Evolutionary conservation across 1,284 basidiomycete species (phyloP), one percentile per base, ranked within the genome.

Genomic region (Marasmius tenuissimus): DNA sequence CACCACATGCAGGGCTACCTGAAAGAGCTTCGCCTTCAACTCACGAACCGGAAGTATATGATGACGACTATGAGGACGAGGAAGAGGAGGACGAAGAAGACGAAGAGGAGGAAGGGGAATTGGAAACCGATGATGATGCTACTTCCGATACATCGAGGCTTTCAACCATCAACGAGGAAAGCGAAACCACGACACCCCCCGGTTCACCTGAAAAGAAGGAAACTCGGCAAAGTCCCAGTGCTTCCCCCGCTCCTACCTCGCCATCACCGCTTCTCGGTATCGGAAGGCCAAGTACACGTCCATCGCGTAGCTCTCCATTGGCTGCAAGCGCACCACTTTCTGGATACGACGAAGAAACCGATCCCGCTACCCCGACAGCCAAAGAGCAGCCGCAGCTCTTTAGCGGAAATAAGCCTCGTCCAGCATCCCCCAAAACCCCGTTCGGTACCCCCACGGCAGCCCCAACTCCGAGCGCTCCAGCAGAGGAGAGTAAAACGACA

Each of bases 231-330:
- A 64, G 68, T 18, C 62, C 68, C 27, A 61, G 73, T 10, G 61
- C 75, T 45, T 62, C 73, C 7, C 64, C 75, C 27, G 53, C 71
- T 18, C 65, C 73, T 22, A 67, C 80, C 14, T 69, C 72, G 11
- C 72, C 78, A n/a, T 62, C 71, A 16, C 61, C 67, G n/a, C 48
- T 67, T 0, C 64, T 84, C 50, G 79, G 80, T 33, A 69, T 80
- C 42, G 81, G 82, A 49, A 77, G 84, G 53, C 81, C 82, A 11
- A 85, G 78, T 58, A 87, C 85, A 14, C 81, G 84, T 10, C 88
- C 87, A 0, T 71, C 79, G 7, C 82, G 85, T 48, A 88, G 87
- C 63, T 89, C 87, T 9, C 87, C 87, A 1, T 73, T 89, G 55
- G 84, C 87, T 5, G 81, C 16, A 16, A 47, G 70, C 57, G 72